Evolutionary conservation across 2,329 filamentous ascomycete genomes (phyloP).

Genomic region (Seiridium cupressi): DNA sequence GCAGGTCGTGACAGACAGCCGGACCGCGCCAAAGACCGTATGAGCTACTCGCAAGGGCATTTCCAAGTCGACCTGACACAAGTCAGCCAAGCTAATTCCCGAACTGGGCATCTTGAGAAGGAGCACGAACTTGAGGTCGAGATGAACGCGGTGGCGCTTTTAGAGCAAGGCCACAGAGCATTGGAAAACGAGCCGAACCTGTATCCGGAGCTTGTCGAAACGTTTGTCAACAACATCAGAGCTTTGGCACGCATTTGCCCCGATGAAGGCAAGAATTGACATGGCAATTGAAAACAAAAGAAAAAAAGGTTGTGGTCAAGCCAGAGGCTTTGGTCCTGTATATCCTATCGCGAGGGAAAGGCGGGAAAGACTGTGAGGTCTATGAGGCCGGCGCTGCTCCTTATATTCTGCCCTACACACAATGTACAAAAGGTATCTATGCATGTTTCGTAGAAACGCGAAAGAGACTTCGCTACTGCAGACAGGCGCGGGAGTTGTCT

Average conservation of each 20-base stretch:
- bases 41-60: constrained; percentile 84
- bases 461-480: neutral
- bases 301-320: too few species aligned
- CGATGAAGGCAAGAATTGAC: neutral
- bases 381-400: too few species aligned
- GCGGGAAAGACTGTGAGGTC: too few species aligned
- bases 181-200: constrained; percentile 51
- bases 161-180: constrained; percentile 63
- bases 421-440: neutral
- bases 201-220: constrained; percentile 68
- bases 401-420: neutral
- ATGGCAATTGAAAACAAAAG: neutral
- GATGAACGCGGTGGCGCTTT: constrained; percentile 59
- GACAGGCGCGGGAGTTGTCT: too few species aligned
- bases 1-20: constrained; percentile 38
- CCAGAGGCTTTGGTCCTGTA: too few species aligned
- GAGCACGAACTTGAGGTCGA: constrained; percentile 84
- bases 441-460: neutral
- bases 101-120: constrained; percentile 47
- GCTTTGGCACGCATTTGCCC: constrained; percentile 43
- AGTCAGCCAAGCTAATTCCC: constrained; percentile 58
- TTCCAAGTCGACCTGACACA: constrained; percentile 94
- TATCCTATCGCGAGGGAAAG: too few species aligned
- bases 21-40: constrained; percentile 81
- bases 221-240: constrained; percentile 72